Conservation (phyloP, 768 basidiomycete genomes). For the Crucibulum laeve region DNA sequence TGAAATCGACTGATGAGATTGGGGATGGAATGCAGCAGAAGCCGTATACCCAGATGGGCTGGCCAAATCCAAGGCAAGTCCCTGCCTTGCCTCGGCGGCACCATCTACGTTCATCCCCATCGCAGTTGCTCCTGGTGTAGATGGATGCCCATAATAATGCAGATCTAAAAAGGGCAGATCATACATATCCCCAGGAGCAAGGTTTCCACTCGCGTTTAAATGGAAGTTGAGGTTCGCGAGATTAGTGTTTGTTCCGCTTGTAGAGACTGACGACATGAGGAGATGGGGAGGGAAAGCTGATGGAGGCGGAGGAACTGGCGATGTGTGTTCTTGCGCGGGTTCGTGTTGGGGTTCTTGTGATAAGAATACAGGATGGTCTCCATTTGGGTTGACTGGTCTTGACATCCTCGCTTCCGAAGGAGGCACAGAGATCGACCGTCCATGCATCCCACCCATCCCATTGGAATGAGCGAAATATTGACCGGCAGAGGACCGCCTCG, state of each 20-base stretch:
- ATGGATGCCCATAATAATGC: slow-evolving; percentile 42
- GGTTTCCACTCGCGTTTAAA: not conserved
- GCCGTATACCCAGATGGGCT: slow-evolving; percentile 9
- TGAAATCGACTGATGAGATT: slow-evolving; percentile 12
- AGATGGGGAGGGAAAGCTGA: no score
- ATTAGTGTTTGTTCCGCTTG: not conserved
- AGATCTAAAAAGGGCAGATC: slow-evolving; percentile 66
- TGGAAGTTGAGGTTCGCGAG: not conserved
- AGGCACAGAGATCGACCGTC: slow-evolving; percentile 49
- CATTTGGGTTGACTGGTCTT: slow-evolving; percentile 16
- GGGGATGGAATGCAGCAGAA: slow-evolving; percentile 2
- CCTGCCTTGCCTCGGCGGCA: slow-evolving; percentile 7
- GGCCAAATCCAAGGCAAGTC: slow-evolving; percentile 32
- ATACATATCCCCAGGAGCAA: slow-evolving; percentile 16
- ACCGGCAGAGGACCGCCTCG: slow-evolving; percentile 20
- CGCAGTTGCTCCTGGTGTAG: slow-evolving; percentile 3
- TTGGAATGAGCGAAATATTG: slow-evolving; percentile 11
- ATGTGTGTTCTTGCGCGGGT: not conserved
- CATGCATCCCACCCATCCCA: slow-evolving; percentile 23
- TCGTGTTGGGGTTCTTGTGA: not conserved
- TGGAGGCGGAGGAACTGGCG: no score
- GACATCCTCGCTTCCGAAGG: slow-evolving; percentile 46
- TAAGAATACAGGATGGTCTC: not conserved
- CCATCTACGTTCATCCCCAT: slow-evolving; percentile 5
- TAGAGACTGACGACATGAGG: not conserved